Percentiles rank a stretch among this genome's conserved stretches.
Conservation (phyloP, 192 early-diverging fungal species). For the Paraglomus brasilianum region DNA sequence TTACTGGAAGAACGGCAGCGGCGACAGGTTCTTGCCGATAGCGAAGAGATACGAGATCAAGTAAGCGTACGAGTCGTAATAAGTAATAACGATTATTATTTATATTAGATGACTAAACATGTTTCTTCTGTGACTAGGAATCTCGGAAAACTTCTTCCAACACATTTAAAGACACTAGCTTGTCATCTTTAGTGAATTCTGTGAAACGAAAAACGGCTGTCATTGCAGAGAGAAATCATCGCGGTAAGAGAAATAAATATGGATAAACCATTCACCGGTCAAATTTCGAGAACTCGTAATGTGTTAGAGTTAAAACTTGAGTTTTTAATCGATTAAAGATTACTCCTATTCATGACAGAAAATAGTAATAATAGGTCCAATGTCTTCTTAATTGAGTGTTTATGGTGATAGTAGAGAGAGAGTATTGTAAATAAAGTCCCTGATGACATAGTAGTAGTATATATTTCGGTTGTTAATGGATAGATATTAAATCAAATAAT, state of each 20-base stretch:
- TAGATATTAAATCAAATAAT: too few relatives aligned
- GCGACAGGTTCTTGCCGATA: slow-evolving; percentile 29
- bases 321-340: too few relatives aligned
- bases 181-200: slow-evolving; percentile 56
- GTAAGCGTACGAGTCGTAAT: slow-evolving; percentile 23
- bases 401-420: too few relatives aligned
- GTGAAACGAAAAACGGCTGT: slow-evolving; percentile 64
- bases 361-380: too few relatives aligned
- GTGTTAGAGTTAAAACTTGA: too few relatives aligned
- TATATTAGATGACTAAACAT: slow-evolving; percentile 25
- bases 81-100: slow-evolving; percentile 33
- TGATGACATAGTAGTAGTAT: too few relatives aligned
- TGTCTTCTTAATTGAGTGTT: too few relatives aligned
- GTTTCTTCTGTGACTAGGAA: slow-evolving; percentile 23
- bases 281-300: not conserved
- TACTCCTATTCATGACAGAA: too few relatives aligned
- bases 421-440: too few relatives aligned
- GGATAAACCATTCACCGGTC: not conserved
- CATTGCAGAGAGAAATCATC: slow-evolving; percentile 40
- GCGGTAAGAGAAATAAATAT: slow-evolving; percentile 41
- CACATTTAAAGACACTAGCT: slow-evolving; percentile 44
- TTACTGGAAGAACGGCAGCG: slow-evolving; percentile 59
- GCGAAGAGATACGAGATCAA: slow-evolving; percentile 37
- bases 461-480: too few relatives aligned
- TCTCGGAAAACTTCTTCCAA: slow-evolving; percentile 26